These are phyloP conservation scores for Neurospora terricola DNA, from an alignment of 495 filamentous ascomycete species.

Conservation along the genomic window DNA sequence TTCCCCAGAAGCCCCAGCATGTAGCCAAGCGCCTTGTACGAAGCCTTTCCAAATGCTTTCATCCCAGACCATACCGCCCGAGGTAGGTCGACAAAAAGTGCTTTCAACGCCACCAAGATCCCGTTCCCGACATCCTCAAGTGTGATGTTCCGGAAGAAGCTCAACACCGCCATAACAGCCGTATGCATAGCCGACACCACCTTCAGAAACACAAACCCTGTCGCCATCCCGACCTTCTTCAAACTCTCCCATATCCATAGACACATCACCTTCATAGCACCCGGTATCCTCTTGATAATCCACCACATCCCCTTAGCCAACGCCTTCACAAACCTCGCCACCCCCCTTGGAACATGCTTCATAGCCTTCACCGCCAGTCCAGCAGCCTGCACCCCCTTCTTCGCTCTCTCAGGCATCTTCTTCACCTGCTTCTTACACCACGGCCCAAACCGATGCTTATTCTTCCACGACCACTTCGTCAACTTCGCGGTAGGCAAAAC, in stretches of 20 bases:
- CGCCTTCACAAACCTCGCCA: constrained; percentile 12
- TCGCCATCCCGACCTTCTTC: constrained; percentile 15
- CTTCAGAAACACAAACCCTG: constrained; percentile 16
- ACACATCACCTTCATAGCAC: constrained; percentile 14
- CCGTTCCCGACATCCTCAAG: constrained; percentile 30
- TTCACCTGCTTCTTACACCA: constrained; percentile 16
- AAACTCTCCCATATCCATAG: constrained; percentile 25
- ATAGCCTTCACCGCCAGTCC: constrained; percentile 7
- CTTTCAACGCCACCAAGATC: constrained; percentile 16
- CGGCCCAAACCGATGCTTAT: constrained; percentile 11
- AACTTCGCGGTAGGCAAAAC: constrained; percentile 13
- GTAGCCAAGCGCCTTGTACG: constrained; percentile 13
- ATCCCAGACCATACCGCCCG: constrained; percentile 18
- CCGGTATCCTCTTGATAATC: constrained; percentile 21
- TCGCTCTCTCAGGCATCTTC: constrained; percentile 19
- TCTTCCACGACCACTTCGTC: constrained; percentile 17
- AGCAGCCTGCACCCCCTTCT: constrained; percentile 8
- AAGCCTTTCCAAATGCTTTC: constrained; percentile 11
- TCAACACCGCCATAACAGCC: constrained; percentile 19
- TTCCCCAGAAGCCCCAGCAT: constrained; percentile 23
- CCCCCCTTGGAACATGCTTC: constrained; percentile 11
- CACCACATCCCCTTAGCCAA: constrained; percentile 9
- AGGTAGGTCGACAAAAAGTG: constrained; percentile 26
- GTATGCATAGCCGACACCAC: constrained; percentile 28
- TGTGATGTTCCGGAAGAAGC: constrained; percentile 28